Evolutionary conservation across 768 basidiomycete species (phyloP), one percentile per base, ranked within the genome.

Genomic region (Boletus eberwhitei): DNA sequence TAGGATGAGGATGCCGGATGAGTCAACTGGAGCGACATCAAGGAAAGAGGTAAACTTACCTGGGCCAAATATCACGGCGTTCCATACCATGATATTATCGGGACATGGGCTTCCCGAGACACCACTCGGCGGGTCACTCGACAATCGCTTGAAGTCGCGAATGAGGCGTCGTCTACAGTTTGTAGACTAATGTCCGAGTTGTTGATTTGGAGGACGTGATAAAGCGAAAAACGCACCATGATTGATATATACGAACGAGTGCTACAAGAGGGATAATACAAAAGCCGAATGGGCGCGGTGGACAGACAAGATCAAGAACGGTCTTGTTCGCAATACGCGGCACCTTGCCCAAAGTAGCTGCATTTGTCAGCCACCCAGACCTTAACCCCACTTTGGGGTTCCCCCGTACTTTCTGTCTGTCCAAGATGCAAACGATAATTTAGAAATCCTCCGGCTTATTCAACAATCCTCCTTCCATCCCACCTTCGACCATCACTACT

Each of bases 81-180:
- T 99, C 97, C 97, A 99, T 16, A 98, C 80, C 93, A 98, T 97
- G 72, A 99, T 97, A 71, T 98, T 98, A 70, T 98, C 97, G 3
- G 93, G 87, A 68, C 93, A 94, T 67, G 97, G 96, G 65, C 93
- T 95, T 14, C 96, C 97, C 5, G 93, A 95, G 61, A 99, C 93
- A 7, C 97, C 97, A 50, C 90, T 87, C 0, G 97, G 97, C 5
- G 96, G 95, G 68, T 98, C 97, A 22, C 86, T 87, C 43, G 93
- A 92, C 41, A 99, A 82, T 24, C 93, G 82, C 75, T 97, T 98
- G 76, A 99, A 98, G 75, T 99, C 97, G 54, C 97, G 88, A 59
- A 99, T 96, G 59, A 99, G 89, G 52, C 96, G 91, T 66, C 96
- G 83, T 65, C 88, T 88, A 73, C 93, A 96, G 61, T 91, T 89